Evolutionary conservation across 2,329 filamentous ascomycete species (phyloP).

Genomic region (Polychaeton citri): DNA sequence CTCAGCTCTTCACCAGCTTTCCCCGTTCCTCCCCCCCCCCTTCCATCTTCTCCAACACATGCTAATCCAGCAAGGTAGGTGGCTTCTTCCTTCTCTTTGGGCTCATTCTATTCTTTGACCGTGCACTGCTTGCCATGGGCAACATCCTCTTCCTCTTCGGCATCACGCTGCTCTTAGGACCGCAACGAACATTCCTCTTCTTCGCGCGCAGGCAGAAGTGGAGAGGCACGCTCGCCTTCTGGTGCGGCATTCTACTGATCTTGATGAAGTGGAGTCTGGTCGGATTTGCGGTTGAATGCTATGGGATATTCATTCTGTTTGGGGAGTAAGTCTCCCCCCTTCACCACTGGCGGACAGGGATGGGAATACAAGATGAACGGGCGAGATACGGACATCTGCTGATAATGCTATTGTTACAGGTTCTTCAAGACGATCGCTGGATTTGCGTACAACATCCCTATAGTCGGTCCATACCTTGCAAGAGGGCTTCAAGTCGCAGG

Average conservation of each 20-base stretch:
- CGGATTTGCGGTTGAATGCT: conserved; percentile 81
- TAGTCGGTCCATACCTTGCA: conserved; percentile 78
- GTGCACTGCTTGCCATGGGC: conserved; percentile 96
- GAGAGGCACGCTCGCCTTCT: conserved; percentile 82
- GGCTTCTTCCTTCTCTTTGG: conserved; percentile 90
- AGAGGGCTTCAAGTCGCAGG: conserved; percentile 55
- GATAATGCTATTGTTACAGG: too few species aligned
- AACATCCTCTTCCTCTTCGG: conserved; percentile 98
- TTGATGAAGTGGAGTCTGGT: conserved; percentile 80
- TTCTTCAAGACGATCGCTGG: conserved; percentile 86
- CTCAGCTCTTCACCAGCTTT: conserved; percentile 2
- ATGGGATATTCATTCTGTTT: conserved; percentile 86
- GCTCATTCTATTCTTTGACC: conserved; percentile 94
- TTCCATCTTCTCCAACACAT: neutral
- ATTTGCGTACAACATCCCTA: conserved; percentile 71
- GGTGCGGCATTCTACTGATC: conserved; percentile 69
- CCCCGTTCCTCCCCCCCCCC: neutral
- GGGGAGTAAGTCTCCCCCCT: conserved; percentile 44
- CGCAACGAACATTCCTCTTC: conserved; percentile 82
- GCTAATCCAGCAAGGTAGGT: conserved; percentile 40
- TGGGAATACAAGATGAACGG: too few species aligned
- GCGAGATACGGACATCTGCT: too few species aligned
- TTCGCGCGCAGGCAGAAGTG: conserved; percentile 89
- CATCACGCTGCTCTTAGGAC: conserved; percentile 87
- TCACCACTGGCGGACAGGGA: neutral